Conservation (phyloP, 75 land plant species). For the Selaginella moellendorffii region DNA sequence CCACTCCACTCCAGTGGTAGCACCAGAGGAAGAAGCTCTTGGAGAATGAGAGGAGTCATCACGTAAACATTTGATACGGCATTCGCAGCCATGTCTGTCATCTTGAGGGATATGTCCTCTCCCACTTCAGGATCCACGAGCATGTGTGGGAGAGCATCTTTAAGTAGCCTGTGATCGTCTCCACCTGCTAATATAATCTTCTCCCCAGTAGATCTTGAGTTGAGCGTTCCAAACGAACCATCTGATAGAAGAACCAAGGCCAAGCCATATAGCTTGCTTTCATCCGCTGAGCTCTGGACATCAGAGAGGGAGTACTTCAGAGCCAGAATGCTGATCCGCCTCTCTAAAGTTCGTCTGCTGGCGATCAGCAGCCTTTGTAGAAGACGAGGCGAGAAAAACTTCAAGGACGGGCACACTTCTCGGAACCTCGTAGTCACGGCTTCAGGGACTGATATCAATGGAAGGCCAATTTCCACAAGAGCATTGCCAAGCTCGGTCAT, state of each 20-base stretch:
- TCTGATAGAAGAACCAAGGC: conserved; percentile 62
- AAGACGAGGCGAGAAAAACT: conserved; percentile 53
- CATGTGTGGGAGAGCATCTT: conserved; percentile 46
- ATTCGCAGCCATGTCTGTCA: conserved; percentile 41
- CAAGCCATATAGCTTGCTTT: conserved; percentile 47
- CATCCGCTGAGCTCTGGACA: conserved; percentile 17
- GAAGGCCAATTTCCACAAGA: conserved; percentile 64
- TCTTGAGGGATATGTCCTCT: conserved; percentile 28
- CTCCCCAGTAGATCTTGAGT: conserved; percentile 38
- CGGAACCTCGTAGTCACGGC: conserved; percentile 44
- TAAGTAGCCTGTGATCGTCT: conserved; percentile 57
- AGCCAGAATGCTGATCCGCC: conserved; percentile 33
- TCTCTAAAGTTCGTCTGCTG: conserved; percentile 43
- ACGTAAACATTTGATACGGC: conserved; percentile 39
- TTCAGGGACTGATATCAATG: conserved; percentile 37
- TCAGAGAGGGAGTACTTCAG: conserved; percentile 80
- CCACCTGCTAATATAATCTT: conserved; percentile 40
- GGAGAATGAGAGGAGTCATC: conserved; percentile 43
- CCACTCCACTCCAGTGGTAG: conserved; percentile 61
- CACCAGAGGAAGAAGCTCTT: conserved; percentile 45
- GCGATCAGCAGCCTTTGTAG: conserved; percentile 48
- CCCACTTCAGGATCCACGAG: conserved; percentile 42
- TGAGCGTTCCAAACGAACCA: conserved; percentile 46
- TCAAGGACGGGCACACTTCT: conserved; percentile 51
- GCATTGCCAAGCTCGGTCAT: conserved; percentile 40